phyloP scores from a whole-genome alignment of 2,329 filamentous ascomycete genomes.

The Knufia petricola region DNA sequence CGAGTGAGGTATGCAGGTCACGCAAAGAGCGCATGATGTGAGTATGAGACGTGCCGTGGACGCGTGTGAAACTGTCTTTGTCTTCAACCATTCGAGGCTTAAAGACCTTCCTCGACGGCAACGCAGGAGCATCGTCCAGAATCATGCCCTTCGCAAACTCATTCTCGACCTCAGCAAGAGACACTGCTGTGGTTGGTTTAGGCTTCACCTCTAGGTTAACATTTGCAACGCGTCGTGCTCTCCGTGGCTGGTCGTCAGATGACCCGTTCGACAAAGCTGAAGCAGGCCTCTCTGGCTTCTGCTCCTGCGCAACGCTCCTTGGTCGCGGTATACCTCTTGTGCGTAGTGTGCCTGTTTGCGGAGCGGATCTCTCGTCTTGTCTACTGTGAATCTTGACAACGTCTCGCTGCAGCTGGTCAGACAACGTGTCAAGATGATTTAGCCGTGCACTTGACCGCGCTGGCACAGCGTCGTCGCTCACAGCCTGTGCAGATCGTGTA shows the following conservation, averaged over 20 bases:
- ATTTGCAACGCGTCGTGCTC: background rate
- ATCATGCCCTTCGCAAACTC: conserved; percentile 9
- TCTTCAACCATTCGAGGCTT: conserved; percentile 7
- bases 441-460: background rate
- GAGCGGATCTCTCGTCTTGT: background rate
- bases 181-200: conserved; percentile 1
- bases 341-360: background rate
- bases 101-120: conserved; percentile 3
- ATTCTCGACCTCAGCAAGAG: conserved; percentile 9
- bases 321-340: conserved; percentile 2
- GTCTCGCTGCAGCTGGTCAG: conserved; percentile 3
- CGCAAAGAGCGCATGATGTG: conserved; percentile 10
- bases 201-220: background rate
- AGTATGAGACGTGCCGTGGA: conserved; percentile 6
- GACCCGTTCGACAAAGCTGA: conserved; percentile 2
- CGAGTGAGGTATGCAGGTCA: conserved; percentile 9
- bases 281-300: background rate
- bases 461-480: conserved; percentile 9
- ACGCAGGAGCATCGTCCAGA: background rate
- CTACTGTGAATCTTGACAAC: background rate
- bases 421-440: conserved; percentile 1
- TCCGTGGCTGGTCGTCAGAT: conserved; percentile 4
- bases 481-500: conserved; percentile 12
- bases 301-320: conserved; percentile 1
- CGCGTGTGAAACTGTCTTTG: conserved; percentile 1